Base-by-base conservation (phyloP, 2,329 filamentous ascomycete genomes). In the Salinomyces thailandicus region DNA sequence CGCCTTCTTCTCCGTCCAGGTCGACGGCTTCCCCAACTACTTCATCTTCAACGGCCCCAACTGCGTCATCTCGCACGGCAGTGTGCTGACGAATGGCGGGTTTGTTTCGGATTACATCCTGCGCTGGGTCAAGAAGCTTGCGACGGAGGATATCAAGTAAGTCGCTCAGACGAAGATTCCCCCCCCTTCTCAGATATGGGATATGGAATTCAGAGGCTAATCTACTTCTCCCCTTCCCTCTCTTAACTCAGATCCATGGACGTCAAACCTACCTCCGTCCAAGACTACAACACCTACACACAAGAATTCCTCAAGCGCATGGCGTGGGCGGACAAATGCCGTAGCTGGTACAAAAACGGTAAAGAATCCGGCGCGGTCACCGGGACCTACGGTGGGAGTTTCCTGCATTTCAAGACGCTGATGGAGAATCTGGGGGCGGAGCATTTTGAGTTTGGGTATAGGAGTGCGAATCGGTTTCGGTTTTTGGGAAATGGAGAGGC, bases 1-100 rank as follows among this genome's bases (percentile, higher is more conserved):
- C 39, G 43, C 42, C 2, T 55, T 54, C 36, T 42, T 58, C 11
- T 44, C 42, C 12, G 37, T 57, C n/a, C 38, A 45, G 3, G 49
- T 48, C 7, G 46, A 50, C 7, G 40, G 41, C 5, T 47, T 57
- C 33, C 54, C 55, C 6, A 56, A 56, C 36, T 51, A 55, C 40
- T 58, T 54, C 40, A 43, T 48, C 37, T 44, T 45, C 44, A 41
- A 46, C 9, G 47, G 47, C 3, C 47, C 47, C 8, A 49, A 48
- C 27, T 44, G 41, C 16, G 27, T 31, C 3, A 36, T 36, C 28
- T 30, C 27, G 4, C 15, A 36, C 17, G 35, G 35, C 13, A 30
- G 26, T 16, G 35, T 31, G 14, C 27, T 36, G 26, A 31, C 35
- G 12, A 31, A 30, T 31, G 26, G 24, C 5, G 35, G 35, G 3